phyloP scores from a whole-genome alignment of 2,329 filamentous ascomycete genomes.

The Exophiala sp. region DNA sequence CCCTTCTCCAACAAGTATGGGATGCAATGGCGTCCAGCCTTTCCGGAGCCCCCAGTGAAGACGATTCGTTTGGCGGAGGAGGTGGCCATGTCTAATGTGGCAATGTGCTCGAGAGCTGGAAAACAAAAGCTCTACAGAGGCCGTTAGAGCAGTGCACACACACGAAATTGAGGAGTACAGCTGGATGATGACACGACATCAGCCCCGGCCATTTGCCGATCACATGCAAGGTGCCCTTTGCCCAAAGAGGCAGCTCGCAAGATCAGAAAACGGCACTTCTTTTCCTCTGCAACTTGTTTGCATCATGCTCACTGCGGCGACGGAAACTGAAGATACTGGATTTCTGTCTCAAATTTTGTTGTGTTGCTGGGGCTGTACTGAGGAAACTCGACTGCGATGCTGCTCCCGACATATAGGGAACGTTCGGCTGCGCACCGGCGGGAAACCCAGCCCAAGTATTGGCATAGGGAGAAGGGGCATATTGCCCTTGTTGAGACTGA shows the following conservation, averaged over 20 bases:
- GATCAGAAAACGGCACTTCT: constrained; percentile 43
- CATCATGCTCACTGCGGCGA: constrained; percentile 32
- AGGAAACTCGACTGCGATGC: constrained; percentile 26
- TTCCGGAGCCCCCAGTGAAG: constrained; percentile 52
- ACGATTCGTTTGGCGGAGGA: constrained; percentile 40
- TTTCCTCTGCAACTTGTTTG: constrained; percentile 40
- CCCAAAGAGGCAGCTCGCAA: constrained; percentile 19
- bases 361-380: constrained; percentile 7
- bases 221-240: background rate
- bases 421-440: constrained; percentile 4
- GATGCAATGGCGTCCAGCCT: constrained; percentile 52
- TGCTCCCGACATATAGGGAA: constrained; percentile 30
- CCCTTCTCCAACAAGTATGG: constrained; percentile 47
- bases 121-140: background rate
- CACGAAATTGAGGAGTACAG: background rate
- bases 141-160: background rate
- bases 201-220: constrained; percentile 14
- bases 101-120: background rate
- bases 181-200: constrained; percentile 17
- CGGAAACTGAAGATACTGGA: constrained; percentile 44
- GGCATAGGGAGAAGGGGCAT: constrained; percentile 2
- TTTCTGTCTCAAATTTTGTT: constrained; percentile 34
- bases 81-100: constrained; percentile 12
- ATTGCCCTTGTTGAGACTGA: constrained; percentile 16
- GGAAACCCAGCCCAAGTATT: constrained; percentile 11